These are phyloP conservation scores for Rhizopogon vesiculosus DNA, from an alignment of 768 basidiomycete species.

Conservation along the genomic window DNA sequence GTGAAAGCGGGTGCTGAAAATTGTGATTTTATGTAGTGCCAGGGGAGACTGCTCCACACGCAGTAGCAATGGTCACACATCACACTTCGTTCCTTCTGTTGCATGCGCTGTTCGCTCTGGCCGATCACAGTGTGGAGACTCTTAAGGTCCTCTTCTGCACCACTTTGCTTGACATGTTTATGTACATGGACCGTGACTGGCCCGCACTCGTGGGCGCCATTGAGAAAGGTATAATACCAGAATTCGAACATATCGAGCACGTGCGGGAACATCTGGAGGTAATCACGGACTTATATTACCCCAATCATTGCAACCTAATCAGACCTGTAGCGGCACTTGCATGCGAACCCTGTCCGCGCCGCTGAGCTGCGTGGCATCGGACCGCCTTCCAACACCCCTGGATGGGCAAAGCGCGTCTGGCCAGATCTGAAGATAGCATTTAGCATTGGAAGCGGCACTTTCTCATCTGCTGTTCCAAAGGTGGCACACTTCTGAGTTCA, in stretches of 20 bases:
- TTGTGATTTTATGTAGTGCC: slow-evolving; percentile 1
- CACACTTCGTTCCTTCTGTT: slow-evolving; percentile 13
- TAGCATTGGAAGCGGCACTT: slow-evolving; percentile 13
- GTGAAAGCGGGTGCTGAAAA: neutral
- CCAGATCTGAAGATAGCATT: slow-evolving; percentile 12
- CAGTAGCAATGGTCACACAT: slow-evolving; percentile 6
- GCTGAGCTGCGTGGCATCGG: slow-evolving; percentile 12
- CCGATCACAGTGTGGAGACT: slow-evolving; percentile 7
- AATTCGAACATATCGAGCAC: slow-evolving; percentile 13
- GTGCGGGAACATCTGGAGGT: slow-evolving; percentile 15
- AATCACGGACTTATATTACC: neutral
- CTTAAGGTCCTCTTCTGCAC: slow-evolving; percentile 12
- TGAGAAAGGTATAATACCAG: slow-evolving; percentile 11
- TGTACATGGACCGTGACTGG: slow-evolving; percentile 18
- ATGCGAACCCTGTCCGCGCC: slow-evolving; percentile 9
- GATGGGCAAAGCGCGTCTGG: slow-evolving; percentile 14
- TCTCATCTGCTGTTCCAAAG: slow-evolving; percentile 11
- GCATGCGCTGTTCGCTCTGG: slow-evolving; percentile 14
- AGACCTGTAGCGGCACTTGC: slow-evolving; percentile 8
- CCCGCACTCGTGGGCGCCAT: slow-evolving; percentile 10
- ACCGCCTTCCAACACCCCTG: slow-evolving; percentile 5
- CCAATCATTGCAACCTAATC: neutral
- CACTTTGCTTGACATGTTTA: slow-evolving; percentile 17
- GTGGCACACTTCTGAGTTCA: neutral
- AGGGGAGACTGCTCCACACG: slow-evolving; percentile 5